Conservation (phyloP, 2,329 filamentous ascomycete species). For the Rhinocladiella similis region DNA sequence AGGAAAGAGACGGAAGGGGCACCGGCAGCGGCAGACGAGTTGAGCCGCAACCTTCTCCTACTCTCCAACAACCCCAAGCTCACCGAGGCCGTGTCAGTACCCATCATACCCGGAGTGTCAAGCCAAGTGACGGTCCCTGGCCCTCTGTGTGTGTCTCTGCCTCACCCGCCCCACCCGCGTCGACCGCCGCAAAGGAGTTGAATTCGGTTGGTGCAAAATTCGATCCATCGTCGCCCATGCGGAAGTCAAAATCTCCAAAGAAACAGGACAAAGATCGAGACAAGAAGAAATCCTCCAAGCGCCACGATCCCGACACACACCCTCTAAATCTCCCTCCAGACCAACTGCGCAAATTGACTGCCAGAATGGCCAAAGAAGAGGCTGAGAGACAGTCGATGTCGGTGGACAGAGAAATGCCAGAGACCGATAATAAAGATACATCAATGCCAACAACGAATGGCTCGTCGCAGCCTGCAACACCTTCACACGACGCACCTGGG, state of each 20-base stretch:
- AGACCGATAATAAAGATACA: conserved; percentile 17
- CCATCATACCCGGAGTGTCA: not conserved
- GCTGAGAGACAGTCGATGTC: conserved; percentile 54
- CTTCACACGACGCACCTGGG: conserved; percentile 23
- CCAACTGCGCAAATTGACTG: conserved; percentile 73
- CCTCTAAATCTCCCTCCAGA: conserved; percentile 89
- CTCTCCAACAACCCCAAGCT: not conserved
- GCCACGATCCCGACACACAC: conserved; percentile 62
- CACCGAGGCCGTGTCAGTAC: not conserved
- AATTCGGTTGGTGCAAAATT: conserved; percentile 13
- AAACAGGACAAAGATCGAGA: conserved; percentile 26
- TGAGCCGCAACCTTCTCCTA: not conserved
- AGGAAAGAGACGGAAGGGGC: not conserved
- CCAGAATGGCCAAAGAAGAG: conserved; percentile 48
- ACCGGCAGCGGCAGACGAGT: conserved; percentile 2
- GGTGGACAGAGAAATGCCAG: conserved; percentile 69
- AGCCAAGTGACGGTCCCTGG: not conserved
- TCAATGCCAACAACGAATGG: conserved; percentile 4
- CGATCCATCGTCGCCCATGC: conserved; percentile 22
- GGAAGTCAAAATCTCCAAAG: conserved; percentile 28
- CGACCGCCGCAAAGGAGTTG: not conserved
- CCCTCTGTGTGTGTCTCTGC: conserved; percentile 11
- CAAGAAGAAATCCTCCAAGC: conserved; percentile 28
- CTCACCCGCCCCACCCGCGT: conserved; percentile 3
- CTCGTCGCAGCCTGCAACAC: conserved; percentile 26